Base-by-base conservation (phyloP, 148 eudicot species). In the Amaranthus cruentus region DNA sequence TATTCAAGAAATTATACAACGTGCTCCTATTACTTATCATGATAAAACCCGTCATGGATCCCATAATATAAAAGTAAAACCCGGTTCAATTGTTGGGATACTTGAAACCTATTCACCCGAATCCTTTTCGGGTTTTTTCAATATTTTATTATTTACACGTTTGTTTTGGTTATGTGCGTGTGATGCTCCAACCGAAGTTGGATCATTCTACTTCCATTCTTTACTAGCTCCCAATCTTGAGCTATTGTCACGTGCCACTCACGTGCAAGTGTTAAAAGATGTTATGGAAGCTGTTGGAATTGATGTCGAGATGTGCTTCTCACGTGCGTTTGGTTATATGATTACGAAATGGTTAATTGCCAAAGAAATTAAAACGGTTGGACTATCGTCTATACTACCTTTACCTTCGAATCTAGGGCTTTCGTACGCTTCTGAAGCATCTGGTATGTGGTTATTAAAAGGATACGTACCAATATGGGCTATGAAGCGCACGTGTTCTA, bases 311-410 rank as follows among this genome's bases (percentile, higher is more conserved):
- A 73, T 88, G 57, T 84, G 89, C 46, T 43, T 95, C 48, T 75
- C 88, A 85, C 93, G 98, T 73, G 80, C 96, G n/a, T 13, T 91
- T 18, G 93, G 98, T 14, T 95, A 91, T 80, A 86, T 95, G 80
- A n/a, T 86, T 65, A 85, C 90, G 7, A 95, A 95, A 57, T 90
- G 96, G 85, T 61, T 91, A 56, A 81, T 95, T 47, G 73, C 86
- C 21, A 78, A 81, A 55, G 98, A 95, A 69, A 80, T 88, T 76
- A 84, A 28, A 28, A 28, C 38, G 38, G 85, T 82, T 64, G 96
- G 94, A 1, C 84, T 91, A 64, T 77, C 83, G 15, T 62, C 77
- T 2, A 15, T 90, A 58, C 68, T 79, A 2, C 84, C 87, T 2
- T 69, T 63, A 47, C 74, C 87, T 6, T 59, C 77, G 15, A 79